These are phyloP conservation scores for Brassica juncea DNA, from an alignment of 345 rosid species.

Conservation along the genomic window DNA sequence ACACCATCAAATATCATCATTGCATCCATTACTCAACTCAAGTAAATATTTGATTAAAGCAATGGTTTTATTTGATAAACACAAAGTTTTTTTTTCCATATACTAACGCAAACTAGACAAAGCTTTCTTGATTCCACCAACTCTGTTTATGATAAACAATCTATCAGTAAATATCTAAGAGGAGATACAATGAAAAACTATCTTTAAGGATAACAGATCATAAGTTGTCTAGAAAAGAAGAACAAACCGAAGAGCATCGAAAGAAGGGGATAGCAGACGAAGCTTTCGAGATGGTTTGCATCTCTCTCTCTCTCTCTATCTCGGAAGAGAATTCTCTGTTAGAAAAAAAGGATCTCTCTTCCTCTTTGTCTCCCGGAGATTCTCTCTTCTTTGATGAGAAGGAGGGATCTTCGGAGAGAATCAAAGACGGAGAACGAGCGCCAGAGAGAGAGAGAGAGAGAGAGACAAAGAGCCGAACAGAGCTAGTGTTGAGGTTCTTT, in stretches of 20 bases:
- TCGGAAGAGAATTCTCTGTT: no score
- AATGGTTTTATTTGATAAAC: neutral
- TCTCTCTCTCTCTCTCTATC: neutral
- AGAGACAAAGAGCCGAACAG: neutral
- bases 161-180: neutral
- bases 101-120: neutral
- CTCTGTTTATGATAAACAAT: neutral
- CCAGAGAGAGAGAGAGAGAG: neutral
- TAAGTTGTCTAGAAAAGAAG: neutral
- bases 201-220: neutral
- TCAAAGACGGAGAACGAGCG: slow-evolving; percentile 8
- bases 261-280: neutral
- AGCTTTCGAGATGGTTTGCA: neutral
- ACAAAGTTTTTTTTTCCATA: neutral
- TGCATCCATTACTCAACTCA: neutral
- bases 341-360: neutral
- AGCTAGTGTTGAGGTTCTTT: neutral
- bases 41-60: neutral
- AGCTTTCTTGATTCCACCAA: neutral
- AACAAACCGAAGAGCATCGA: neutral
- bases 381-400: neutral
- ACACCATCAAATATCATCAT: neutral
- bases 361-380: neutral
- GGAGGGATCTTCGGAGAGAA: neutral
- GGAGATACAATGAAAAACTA: neutral